These are phyloP conservation scores for Colletotrichum chrysophilum DNA, from an alignment of 2,329 filamentous ascomycete genomes.

Conservation along the genomic window DNA sequence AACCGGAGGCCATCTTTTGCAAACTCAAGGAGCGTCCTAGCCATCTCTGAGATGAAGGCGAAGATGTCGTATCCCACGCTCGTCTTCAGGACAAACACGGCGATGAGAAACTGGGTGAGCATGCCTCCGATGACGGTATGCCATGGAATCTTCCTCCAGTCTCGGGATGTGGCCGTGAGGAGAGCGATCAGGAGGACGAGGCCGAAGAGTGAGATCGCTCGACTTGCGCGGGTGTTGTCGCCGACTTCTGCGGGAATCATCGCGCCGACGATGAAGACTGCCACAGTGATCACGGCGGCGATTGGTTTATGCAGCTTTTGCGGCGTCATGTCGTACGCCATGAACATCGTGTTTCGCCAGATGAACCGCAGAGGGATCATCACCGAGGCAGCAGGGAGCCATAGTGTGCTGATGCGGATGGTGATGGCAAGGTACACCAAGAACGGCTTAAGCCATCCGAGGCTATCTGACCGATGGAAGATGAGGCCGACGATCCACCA, in stretches of 20 bases:
- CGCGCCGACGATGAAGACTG: conserved; percentile 6
- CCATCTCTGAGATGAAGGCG: conserved; percentile 71
- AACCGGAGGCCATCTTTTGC: conserved; percentile 68
- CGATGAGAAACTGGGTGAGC: conserved; percentile 14
- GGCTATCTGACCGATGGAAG: conserved; percentile 4
- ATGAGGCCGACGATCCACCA: conserved; percentile 20
- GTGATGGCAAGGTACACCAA: conserved; percentile 68
- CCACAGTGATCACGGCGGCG: conserved; percentile 1
- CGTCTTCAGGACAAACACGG: conserved; percentile 14
- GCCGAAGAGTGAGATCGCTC: conserved; percentile 13
- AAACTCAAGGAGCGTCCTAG: conserved; percentile 67
- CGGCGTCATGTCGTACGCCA: conserved; percentile 6
- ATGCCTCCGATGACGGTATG: conserved; percentile 19
- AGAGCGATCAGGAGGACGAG: conserved; percentile 9
- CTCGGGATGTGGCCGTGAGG: conserved; percentile 7
- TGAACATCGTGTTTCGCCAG: background rate
- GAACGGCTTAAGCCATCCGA: conserved; percentile 70
- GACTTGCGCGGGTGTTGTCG: conserved; percentile 12
- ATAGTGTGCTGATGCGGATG: conserved; percentile 55
- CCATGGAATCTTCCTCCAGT: conserved; percentile 17
- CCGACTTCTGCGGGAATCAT: conserved; percentile 15
- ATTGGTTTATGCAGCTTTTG: conserved; percentile 10
- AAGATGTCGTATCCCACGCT: conserved; percentile 65
- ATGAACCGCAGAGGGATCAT: conserved; percentile 11
- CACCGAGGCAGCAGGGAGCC: conserved; percentile 11